Conservation (phyloP, 2,329 filamentous ascomycete species). For the Verticillium nonalfalfae region DNA sequence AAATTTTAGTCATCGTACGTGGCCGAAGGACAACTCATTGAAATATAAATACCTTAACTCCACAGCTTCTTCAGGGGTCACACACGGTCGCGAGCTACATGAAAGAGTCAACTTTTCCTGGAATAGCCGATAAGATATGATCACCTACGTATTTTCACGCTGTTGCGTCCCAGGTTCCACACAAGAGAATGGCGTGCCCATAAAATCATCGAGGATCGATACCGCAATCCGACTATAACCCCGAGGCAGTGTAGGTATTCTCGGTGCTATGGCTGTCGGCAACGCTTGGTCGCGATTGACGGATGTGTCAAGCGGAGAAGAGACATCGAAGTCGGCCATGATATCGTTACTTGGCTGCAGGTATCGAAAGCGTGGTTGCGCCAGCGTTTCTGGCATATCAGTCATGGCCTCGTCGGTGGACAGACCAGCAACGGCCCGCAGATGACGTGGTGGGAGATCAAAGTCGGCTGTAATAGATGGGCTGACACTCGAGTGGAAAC, state of each 20-base stretch:
- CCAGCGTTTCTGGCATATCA: background rate
- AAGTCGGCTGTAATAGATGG: background rate
- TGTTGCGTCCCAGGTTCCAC: background rate
- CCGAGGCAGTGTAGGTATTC: background rate
- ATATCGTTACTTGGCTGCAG: constrained; percentile 20
- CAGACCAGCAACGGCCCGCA: background rate
- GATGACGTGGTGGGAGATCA: no score
- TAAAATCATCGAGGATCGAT: constrained; percentile 10
- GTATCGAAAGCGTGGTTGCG: background rate
- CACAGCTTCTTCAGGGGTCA: background rate
- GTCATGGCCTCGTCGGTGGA: background rate
- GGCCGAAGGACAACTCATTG: background rate
- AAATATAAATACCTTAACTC: background rate
- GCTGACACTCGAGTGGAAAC: background rate
- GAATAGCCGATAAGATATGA: background rate
- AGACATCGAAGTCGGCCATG: constrained; percentile 29
- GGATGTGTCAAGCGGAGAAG: background rate
- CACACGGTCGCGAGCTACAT: background rate
- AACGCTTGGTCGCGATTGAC: background rate
- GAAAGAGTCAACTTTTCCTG: background rate
- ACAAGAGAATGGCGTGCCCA: constrained; percentile 2
- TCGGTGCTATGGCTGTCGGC: background rate
- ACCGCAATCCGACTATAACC: constrained; percentile 2
- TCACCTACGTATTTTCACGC: background rate
- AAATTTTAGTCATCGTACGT: background rate